A percentile compares a stretch with the other conserved stretches of the same genome.
These are phyloP conservation scores for Colletotrichum nymphaeae DNA, from an alignment of 2,329 filamentous ascomycete species.

Conservation along the genomic window DNA sequence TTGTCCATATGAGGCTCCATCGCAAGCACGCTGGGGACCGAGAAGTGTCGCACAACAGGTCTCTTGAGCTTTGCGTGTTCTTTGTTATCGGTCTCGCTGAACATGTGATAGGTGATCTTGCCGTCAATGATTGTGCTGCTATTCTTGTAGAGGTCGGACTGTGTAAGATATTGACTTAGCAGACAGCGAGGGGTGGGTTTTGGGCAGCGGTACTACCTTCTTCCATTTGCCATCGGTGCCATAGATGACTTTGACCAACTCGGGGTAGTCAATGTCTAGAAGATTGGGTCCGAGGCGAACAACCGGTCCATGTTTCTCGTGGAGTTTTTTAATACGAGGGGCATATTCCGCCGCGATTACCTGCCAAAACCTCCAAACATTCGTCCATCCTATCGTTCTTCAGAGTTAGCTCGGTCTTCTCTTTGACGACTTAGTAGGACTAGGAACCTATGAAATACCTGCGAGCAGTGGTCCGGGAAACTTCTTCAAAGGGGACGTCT, in stretches of 20 bases:
- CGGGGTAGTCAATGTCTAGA: conserved; percentile 42
- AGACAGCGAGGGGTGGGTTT: neutral
- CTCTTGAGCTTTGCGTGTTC: conserved; percentile 49
- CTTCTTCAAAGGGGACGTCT: conserved; percentile 41
- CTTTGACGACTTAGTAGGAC: no score
- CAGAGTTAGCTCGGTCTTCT: no score
- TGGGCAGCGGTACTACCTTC: conserved; percentile 25
- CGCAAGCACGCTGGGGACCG: conserved; percentile 40
- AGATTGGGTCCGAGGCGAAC: conserved; percentile 46
- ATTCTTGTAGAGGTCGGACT: conserved; percentile 52
- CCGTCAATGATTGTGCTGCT: conserved; percentile 48
- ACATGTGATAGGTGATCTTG: conserved; percentile 51
- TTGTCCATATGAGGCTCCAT: conserved; percentile 47
- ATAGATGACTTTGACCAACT: conserved; percentile 44
- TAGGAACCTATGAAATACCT: conserved; percentile 34
- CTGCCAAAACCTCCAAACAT: conserved; percentile 42
- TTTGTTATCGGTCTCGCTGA: conserved; percentile 47
- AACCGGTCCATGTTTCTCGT: conserved; percentile 45
- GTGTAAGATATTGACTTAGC: neutral
- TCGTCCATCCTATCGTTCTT: conserved; percentile 38
- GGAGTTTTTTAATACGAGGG: conserved; percentile 40
- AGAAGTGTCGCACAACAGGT: conserved; percentile 52
- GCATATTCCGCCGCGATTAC: conserved; percentile 38
- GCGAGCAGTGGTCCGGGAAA: conserved; percentile 48
- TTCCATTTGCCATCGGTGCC: conserved; percentile 40